phyloP scores from a whole-genome alignment of 768 basidiomycete genomes.

The Xerocomellus amylosporus region DNA sequence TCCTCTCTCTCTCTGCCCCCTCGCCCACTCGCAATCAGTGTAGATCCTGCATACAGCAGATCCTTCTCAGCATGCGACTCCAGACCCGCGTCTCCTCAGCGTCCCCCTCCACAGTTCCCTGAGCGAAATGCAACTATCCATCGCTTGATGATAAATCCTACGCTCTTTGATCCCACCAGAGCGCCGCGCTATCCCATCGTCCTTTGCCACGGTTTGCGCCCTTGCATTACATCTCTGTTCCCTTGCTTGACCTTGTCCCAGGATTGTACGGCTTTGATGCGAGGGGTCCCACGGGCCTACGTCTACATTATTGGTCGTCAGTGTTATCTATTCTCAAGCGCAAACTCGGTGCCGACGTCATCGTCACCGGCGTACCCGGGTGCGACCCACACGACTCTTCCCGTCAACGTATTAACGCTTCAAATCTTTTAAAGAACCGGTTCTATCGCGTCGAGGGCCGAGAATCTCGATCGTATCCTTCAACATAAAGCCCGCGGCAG shows the following conservation, averaged over 20 bases:
- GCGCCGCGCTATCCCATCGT: constrained; percentile 88
- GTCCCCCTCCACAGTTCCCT: constrained; percentile 13
- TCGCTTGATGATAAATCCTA: constrained; percentile 70
- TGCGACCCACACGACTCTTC: constrained; percentile 37
- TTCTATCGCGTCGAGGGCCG: constrained; percentile 78
- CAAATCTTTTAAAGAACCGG: constrained; percentile 63
- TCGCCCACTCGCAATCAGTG: no score
- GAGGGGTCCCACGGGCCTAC: constrained; percentile 72
- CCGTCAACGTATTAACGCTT: neutral
- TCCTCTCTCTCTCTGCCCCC: constrained; percentile 52
- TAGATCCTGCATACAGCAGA: neutral
- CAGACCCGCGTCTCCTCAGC: neutral
- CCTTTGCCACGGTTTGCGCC: constrained; percentile 80
- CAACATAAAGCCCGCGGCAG: constrained; percentile 63
- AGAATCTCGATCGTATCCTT: constrained; percentile 71
- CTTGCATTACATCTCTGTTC: neutral
- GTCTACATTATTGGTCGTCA: constrained; percentile 93
- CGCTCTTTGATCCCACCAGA: constrained; percentile 73
- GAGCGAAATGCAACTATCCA: constrained; percentile 45
- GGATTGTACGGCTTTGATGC: constrained; percentile 96
- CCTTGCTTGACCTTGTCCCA: constrained; percentile 27
- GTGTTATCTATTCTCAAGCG: constrained; percentile 77
- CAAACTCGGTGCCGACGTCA: constrained; percentile 88
- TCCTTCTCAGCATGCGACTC: neutral
- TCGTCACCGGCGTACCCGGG: constrained; percentile 94